Evolutionary conservation across 225 moss, liverwort and hornwort genomes (phyloP), one percentile per base, ranked within the genome.

Genomic region (Physcomitrium patens): DNA sequence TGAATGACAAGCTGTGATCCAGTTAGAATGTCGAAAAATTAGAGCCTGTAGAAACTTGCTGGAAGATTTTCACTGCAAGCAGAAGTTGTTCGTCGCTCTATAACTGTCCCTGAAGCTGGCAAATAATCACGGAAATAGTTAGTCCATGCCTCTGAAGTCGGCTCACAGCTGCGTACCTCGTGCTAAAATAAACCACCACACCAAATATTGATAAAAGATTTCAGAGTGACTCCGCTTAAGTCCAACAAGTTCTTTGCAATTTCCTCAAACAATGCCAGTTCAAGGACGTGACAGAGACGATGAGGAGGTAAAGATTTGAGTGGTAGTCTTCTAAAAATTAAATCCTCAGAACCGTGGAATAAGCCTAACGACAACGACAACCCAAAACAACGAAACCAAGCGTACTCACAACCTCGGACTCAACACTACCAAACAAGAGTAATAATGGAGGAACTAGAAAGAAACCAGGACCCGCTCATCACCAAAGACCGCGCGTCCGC

Each of bases 401-500:
- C 50, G 51, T 2, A 67, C 11, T 10, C 44, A 46, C 14, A 52
- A 69, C 43, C 27, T 53, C 57, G 64, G 70, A 71, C 71, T 70
- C 19, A 47, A 31, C 44, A 28, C 46, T 63, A n/a, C 46, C 31
- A 37, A 37, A 37, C 31, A 37, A 4, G 31, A 37, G 31, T 37
- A 37, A 37, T 37, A 4, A 37, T 37, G 31, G 31, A 37, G 31
- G 17, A 13, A 50, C 57, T 26, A 57, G 19, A 64, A 65, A 58
- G 42, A 72, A 71, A 56, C 7, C 18, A 44, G 60, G 16, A 72
- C 22, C 26, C 54, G 7, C 31, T 37, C 31, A 37, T 37, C 31
- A 58, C 50, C 46, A 10, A 71, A 59, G 72, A 59, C 76, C 81
- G 72, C 81, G 76, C 81, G 81, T 76, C 74, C 63, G 9, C 14